phyloP scores from a whole-genome alignment of 208 protist species.

The Trypanosoma brucei region DNA sequence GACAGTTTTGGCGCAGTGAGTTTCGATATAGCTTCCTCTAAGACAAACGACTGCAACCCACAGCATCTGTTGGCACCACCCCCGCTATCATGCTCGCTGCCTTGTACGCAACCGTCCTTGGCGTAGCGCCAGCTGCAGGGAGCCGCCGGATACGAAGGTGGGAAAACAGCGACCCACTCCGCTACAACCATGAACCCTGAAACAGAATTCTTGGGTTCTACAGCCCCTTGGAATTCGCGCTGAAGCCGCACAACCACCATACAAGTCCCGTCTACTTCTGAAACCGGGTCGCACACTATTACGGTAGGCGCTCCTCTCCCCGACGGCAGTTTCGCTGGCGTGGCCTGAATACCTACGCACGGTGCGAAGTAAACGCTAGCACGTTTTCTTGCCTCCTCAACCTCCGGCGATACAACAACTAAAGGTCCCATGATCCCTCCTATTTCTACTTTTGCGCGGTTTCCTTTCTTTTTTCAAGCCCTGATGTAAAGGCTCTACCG shows the following conservation, averaged over 20 bases:
- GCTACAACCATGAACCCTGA: constrained; percentile 16
- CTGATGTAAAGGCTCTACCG: too few species aligned
- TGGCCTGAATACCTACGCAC: background rate
- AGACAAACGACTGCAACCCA: constrained; percentile 9
- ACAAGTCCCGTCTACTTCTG: background rate
- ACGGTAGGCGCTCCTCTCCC: background rate
- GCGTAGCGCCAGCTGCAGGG: constrained; percentile 43
- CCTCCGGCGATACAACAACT: background rate
- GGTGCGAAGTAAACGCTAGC: background rate
- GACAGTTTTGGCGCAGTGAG: background rate
- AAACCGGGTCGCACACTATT: background rate
- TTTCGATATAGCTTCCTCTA: constrained; percentile 12
- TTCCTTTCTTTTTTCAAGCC: too few species aligned
- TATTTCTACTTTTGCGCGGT: too few species aligned
- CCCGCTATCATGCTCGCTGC: background rate
- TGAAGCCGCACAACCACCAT: background rate
- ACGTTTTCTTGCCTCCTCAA: background rate
- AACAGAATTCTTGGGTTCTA: background rate
- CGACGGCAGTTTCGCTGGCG: too few species aligned
- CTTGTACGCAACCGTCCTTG: constrained; percentile 17
- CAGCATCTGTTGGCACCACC: background rate
- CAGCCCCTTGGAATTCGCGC: background rate
- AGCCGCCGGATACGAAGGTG: constrained; percentile 33
- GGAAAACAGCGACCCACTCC: constrained; percentile 35
- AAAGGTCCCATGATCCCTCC: background rate